Evolutionary conservation across 352 stramenopile genomes (phyloP), one percentile per base, ranked within the genome.

Genomic region (Globisporangium ultimum): DNA sequence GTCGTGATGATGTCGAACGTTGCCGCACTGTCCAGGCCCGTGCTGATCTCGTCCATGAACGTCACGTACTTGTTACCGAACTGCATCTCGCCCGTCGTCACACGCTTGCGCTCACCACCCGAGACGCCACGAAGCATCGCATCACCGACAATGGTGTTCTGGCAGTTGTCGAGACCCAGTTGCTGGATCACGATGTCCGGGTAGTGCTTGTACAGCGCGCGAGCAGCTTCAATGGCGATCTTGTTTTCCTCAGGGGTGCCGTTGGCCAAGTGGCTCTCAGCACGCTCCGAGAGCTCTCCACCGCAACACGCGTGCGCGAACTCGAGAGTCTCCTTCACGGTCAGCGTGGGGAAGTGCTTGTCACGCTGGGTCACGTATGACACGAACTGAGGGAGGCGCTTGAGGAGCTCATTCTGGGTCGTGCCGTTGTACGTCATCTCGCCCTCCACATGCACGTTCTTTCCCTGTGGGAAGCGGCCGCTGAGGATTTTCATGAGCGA

Each of bases 31-130:
- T 87, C 78, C 0, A 88, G 65, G 3, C 78, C 78, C 24, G 76
- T 87, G 41, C 71, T 81, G 61, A 87, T 83, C 56, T 87, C 71
- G 65, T 97, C 91, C 64, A 97, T 80, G 22, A 96, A 57, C 12
- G 89, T 67, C 40, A 94, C 66, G 4, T 51, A 24, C 17, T 80
- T 78, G 58, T 86, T 70, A 1, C 78, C 89, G 10, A 93, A 66
- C 24, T 93, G 58, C 57, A 93, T 85, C 38, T 81, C 84, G 22
- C 72, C 80, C 75, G 78, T 66, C 95, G 24, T 32, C 24, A 32
- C 24, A 32, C 24, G 24, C 24, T 32, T 32, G 24, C 24, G 24
- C 24, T 32, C 87, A 22, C 87, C 87, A 42, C 87, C 87, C 15
- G 64, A 83, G 24, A 92, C 63, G 9, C 69, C 71, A 28, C 71